phyloP scores from a whole-genome alignment of 148 eudicot species.

The Rhododendron kiyosumense region DNA sequence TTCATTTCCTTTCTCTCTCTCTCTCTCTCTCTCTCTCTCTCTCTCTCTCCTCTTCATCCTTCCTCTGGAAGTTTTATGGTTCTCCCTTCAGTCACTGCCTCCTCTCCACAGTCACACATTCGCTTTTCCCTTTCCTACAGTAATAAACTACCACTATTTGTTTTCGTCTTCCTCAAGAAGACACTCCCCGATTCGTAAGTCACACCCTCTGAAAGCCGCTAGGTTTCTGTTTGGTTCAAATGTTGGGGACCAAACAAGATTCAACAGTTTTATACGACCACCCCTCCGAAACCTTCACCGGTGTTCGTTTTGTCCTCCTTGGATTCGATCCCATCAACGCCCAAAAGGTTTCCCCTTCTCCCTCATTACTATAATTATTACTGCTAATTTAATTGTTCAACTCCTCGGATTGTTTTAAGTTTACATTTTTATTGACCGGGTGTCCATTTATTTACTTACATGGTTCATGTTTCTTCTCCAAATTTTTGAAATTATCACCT shows the following conservation, averaged over 20 bases:
- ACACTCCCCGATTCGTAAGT: not conserved
- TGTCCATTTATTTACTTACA: not conserved
- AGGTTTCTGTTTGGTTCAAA: slow-evolving; percentile 15
- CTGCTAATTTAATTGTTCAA: not conserved
- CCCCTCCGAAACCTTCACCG: slow-evolving; percentile 31
- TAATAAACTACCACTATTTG: not conserved
- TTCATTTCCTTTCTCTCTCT: not conserved
- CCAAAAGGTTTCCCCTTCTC: slow-evolving; percentile 25
- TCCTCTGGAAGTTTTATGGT: slow-evolving; percentile 23
- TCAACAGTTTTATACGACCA: slow-evolving; percentile 7
- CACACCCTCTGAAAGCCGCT: not conserved
- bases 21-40: not conserved
- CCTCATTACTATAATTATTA: not conserved
- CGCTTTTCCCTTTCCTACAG: not conserved
- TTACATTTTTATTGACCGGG: not conserved
- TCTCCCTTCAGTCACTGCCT: too few relatives aligned
- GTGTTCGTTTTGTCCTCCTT: slow-evolving; percentile 48
- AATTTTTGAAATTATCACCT: not conserved
- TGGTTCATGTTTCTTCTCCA: not conserved
- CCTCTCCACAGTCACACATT: not conserved
- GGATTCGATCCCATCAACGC: slow-evolving; percentile 45
- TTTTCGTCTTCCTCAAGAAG: not conserved
- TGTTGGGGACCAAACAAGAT: slow-evolving; percentile 22
- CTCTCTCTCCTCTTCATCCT: slow-evolving; percentile 1
- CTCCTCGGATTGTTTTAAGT: not conserved